Evolutionary conservation across 2,329 filamentous ascomycete genomes (phyloP).

Genomic region (Diaporthe velutina): DNA sequence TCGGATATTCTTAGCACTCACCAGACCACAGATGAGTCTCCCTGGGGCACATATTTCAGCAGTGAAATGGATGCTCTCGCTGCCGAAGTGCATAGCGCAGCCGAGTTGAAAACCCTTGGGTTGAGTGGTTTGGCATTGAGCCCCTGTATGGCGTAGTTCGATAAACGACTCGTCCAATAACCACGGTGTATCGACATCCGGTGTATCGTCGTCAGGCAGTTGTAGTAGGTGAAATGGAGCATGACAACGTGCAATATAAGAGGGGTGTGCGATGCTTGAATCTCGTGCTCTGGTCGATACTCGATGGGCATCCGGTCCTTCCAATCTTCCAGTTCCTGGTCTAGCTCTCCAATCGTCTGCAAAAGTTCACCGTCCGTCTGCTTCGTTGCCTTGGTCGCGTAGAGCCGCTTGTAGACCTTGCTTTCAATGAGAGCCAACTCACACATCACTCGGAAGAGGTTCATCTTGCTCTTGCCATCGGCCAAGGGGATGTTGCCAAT

Average conservation of each 20-base stretch:
- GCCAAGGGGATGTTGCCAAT: slow-evolving; percentile 94
- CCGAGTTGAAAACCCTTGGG: slow-evolving; percentile 93
- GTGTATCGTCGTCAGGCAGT: slow-evolving; percentile 96
- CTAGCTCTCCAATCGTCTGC: slow-evolving; percentile 95
- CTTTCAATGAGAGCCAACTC: slow-evolving; percentile 93
- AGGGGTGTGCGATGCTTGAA: slow-evolving; percentile 91
- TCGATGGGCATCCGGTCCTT: slow-evolving; percentile 96
- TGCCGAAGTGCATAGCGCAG: slow-evolving; percentile 91
- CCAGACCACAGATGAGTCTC: slow-evolving; percentile 96
- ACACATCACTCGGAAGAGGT: slow-evolving; percentile 93
- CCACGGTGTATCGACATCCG: slow-evolving; percentile 98
- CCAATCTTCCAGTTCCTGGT: slow-evolving; percentile 92
- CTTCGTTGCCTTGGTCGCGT: slow-evolving; percentile 91
- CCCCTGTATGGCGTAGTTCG: slow-evolving; percentile 95
- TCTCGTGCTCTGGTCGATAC: slow-evolving; percentile 97
- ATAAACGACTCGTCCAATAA: slow-evolving; percentile 96
- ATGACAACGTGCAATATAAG: slow-evolving; percentile 96
- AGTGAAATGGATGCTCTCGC: slow-evolving; percentile 93
- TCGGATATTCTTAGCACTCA: slow-evolving; percentile 58
- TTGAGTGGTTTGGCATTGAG: slow-evolving; percentile 92
- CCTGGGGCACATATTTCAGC: slow-evolving; percentile 95
- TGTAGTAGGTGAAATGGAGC: slow-evolving; percentile 97
- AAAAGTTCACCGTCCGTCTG: slow-evolving; percentile 93
- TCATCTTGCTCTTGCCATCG: slow-evolving; percentile 92
- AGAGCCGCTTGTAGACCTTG: slow-evolving; percentile 92